Evolutionary conservation across 2,329 filamentous ascomycete species (phyloP).

Genomic region (Xylariomycetidae sp.): DNA sequence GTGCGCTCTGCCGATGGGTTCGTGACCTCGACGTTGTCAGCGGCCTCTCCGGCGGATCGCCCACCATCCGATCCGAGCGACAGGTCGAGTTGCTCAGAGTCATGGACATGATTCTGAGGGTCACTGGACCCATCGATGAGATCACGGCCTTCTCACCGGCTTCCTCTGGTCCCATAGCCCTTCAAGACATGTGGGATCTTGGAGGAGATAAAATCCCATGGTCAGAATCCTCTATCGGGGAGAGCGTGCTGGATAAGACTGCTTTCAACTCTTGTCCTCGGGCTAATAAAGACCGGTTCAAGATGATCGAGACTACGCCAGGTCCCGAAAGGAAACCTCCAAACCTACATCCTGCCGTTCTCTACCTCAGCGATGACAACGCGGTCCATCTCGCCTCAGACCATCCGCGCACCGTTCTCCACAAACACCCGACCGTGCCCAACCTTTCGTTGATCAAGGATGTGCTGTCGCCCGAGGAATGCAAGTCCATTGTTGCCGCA

Average conservation of each 20-base stretch:
- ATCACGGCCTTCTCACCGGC: conserved; percentile 29
- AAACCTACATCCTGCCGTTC: conserved; percentile 61
- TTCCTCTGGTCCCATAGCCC: conserved; percentile 44
- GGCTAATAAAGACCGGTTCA: conserved; percentile 39
- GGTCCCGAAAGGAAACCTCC: conserved; percentile 60
- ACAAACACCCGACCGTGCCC: conserved; percentile 59
- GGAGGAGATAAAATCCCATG: conserved; percentile 31
- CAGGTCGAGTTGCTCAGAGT: conserved; percentile 55
- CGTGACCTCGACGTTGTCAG: conserved; percentile 66
- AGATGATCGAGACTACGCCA: conserved; percentile 57
- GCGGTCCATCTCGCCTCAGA: conserved; percentile 46
- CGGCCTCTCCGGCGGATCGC: conserved; percentile 53
- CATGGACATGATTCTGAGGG: conserved; percentile 59
- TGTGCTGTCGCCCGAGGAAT: conserved; percentile 58
- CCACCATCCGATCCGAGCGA: conserved; percentile 36
- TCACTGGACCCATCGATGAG: conserved; percentile 57
- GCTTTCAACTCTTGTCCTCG: conserved; percentile 40
- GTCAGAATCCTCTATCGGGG: conserved; percentile 42
- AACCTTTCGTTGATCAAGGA: conserved; percentile 56
- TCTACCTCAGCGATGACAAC: conserved; percentile 57
- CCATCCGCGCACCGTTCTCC: conserved; percentile 44
- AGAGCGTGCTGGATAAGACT: conserved; percentile 54
- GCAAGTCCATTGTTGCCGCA: conserved; percentile 61
- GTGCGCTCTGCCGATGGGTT: conserved; percentile 68
- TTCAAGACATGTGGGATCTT: conserved; percentile 59